Base-by-base conservation (phyloP, 352 stramenopile species). In the Globisporangium acanthophoron region DNA sequence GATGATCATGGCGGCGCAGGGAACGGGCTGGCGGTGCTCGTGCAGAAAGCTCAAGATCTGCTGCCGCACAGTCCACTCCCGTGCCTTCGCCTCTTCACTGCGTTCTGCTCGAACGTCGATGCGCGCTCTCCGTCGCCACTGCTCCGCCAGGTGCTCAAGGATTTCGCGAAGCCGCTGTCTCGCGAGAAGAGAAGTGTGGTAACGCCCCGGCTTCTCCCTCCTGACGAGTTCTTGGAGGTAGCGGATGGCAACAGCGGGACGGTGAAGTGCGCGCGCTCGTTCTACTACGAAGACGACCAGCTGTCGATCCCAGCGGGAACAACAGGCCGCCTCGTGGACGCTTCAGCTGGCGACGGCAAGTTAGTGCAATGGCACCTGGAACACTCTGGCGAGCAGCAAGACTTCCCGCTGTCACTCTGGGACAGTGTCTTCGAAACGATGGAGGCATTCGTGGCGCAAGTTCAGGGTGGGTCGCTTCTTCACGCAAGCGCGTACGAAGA, bases 221-320 rank as follows among this genome's bases (percentile, higher is more conserved):
- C 80, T 0, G 58, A 75, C 16, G 66, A 85, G 20, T 90, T 75
- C 59, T 70, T 82, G 20, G 61, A 60, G n/a, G n/a, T 65, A 18
- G 58, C 69, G 29, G 60, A 66, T 7, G 54, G 69, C 24, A 33
- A 54, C 15, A 48, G 8, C 35, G 60, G 64, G 0, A 49, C 46
- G 9, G 65, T 88, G 0, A 52, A 70, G 31, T 88, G 77, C 46
- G 76, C 56, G 13, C 73, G 61, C 11, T 72, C 80, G 5, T 90
- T 90, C 60, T 69, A 74, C 9, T 90, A 90, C 48, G 65, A 76
- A 44, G 66, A 70, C 29, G 71, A 80, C 41, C 62, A 66, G 3
- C n/a, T 86, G 7, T 53, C 72, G 11, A 71, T 90, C 33, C 64
- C 70, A 50, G 68, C 53, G n/a, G 72, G 76, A 24, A 79, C 76